Evolutionary conservation across 495 filamentous ascomycete genomes (phyloP).

Genomic region (Collariella sp.): DNA sequence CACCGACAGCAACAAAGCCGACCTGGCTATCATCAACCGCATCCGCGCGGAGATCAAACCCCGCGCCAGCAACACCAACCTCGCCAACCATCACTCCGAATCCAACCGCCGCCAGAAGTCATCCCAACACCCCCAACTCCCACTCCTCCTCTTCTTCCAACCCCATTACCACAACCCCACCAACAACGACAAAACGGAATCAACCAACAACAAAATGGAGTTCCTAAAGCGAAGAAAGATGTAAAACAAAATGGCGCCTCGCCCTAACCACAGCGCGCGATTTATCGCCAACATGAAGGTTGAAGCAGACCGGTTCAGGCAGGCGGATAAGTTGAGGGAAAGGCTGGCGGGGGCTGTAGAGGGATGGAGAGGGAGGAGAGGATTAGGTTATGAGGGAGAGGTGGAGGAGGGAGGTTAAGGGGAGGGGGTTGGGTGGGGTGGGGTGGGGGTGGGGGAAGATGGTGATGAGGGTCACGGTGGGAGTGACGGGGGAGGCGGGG

Average conservation of each 20-base stretch:
- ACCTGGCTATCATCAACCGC: conserved; percentile 70
- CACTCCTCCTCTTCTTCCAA: neutral
- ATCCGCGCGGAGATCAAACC: conserved; percentile 48
- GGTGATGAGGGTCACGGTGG: too few relatives aligned
- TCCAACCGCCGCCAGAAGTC: neutral
- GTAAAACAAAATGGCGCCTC: conserved; percentile 17
- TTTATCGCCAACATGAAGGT: conserved; percentile 38
- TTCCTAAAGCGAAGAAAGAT: neutral
- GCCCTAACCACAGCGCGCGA: conserved; percentile 30
- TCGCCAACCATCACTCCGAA: neutral
- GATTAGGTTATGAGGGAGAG: conserved; percentile 24
- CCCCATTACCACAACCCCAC: neutral
- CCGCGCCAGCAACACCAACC: conserved; percentile 12
- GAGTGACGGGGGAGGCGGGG: too few relatives aligned
- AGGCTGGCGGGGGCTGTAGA: conserved; percentile 32
- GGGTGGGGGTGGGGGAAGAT: too few relatives aligned
- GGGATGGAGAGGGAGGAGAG: conserved; percentile 30
- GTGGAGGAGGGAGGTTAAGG: conserved; percentile 19
- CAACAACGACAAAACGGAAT: neutral
- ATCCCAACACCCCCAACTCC: neutral
- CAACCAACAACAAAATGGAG: conserved; percentile 2
- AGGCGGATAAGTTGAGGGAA: conserved; percentile 32
- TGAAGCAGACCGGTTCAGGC: conserved; percentile 31
- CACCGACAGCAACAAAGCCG: conserved; percentile 70
- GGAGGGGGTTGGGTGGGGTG: neutral